Percentiles rank a stretch among this genome's conserved stretches.
phyloP scores from a whole-genome alignment of 805 yeast species.

The Vanderwaltozyma verrucispora region DNA sequence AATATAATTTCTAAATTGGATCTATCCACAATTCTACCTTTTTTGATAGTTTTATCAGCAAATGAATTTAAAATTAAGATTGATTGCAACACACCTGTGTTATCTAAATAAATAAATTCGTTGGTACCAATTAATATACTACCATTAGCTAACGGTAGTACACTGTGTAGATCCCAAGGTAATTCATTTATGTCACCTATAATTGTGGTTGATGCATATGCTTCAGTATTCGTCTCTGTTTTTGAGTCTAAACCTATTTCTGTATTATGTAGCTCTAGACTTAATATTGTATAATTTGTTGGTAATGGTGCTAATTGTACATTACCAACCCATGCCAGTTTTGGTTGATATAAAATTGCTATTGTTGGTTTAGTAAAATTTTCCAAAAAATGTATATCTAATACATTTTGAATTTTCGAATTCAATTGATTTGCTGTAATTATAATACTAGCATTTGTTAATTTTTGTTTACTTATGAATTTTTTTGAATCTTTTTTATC shows the following conservation, averaged over 20 bases:
- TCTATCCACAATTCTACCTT: conserved; percentile 36
- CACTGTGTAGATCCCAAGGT: conserved; percentile 62
- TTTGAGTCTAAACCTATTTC: conserved; percentile 27
- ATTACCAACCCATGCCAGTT: conserved; percentile 68
- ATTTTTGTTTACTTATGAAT: neutral
- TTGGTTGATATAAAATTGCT: conserved; percentile 50
- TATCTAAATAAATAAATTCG: conserved; percentile 67
- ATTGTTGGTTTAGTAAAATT: conserved; percentile 78
- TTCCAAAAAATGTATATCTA: conserved; percentile 61
- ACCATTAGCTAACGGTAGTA: conserved; percentile 60
- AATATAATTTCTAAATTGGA: conserved; percentile 23
- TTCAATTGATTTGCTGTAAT: conserved; percentile 49
- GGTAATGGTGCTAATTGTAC: conserved; percentile 14
- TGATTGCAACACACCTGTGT: conserved; percentile 38
- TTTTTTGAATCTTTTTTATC: conserved; percentile 8
- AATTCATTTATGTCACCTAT: conserved; percentile 54
- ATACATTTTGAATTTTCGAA: conserved; percentile 45
- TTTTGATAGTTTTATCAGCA: conserved; percentile 39
- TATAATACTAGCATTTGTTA: conserved; percentile 38
- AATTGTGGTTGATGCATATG: conserved; percentile 33
- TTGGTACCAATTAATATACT: conserved; percentile 62
- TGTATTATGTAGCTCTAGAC: too few species aligned
- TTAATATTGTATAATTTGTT: conserved; percentile 15
- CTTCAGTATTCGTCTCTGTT: conserved; percentile 20
- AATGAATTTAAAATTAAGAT: conserved; percentile 18